phyloP scores from a whole-genome alignment of 352 stramenopile species.

The Phytophthora tubulina region DNA sequence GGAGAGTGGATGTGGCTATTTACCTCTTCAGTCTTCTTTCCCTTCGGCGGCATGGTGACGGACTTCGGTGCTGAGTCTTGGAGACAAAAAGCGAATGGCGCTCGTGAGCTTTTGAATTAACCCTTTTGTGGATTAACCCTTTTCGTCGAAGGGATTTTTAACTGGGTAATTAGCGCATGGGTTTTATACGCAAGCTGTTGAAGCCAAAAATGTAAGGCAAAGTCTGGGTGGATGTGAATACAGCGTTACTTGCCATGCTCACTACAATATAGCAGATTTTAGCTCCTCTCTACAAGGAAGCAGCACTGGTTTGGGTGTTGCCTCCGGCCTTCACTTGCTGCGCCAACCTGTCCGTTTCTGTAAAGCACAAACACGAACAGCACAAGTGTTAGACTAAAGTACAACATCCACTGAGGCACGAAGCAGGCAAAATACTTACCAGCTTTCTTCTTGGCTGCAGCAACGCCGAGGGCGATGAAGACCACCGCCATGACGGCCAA shows the following conservation, averaged over 20 bases:
- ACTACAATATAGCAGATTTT: background rate
- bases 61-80: constrained; percentile 25
- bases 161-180: background rate
- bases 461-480: constrained; percentile 75
- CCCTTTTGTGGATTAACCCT: constrained; percentile 9
- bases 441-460: constrained; percentile 78
- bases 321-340: constrained; percentile 70
- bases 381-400: constrained; percentile 10
- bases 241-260: too few relatives aligned
- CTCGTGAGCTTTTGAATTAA: constrained; percentile 26
- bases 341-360: constrained; percentile 75
- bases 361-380: constrained; percentile 19
- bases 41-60: constrained; percentile 75
- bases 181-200: too few relatives aligned
- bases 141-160: constrained; percentile 2
- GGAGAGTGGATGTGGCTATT: background rate
- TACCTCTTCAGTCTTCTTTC: constrained; percentile 86
- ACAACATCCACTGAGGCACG: background rate
- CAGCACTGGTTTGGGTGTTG: constrained; percentile 39
- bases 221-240: too few relatives aligned
- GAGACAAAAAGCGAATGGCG: constrained; percentile 40
- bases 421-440: constrained; percentile 45
- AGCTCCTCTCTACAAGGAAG: constrained; percentile 43
- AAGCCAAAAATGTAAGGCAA: too few relatives aligned
- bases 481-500: constrained; percentile 80